A percentile compares a stretch with the other conserved stretches of the same genome.
Conservation (phyloP, 2,329 filamentous ascomycete genomes). For the Sphaerulina musiva region DNA sequence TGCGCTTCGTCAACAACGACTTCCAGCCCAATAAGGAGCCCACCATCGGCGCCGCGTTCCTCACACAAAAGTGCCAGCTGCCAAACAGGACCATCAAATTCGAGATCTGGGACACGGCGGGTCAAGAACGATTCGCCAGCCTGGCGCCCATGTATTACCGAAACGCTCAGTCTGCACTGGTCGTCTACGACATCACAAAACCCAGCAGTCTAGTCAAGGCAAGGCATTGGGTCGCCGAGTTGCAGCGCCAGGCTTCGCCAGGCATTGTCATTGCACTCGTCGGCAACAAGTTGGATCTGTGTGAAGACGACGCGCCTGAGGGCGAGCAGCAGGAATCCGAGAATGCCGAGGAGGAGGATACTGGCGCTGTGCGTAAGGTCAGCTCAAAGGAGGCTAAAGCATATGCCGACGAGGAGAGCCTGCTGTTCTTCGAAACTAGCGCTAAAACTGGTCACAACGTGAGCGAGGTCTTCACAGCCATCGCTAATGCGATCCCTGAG, state of each 20-base stretch:
- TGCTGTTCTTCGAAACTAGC: slow-evolving; percentile 96
- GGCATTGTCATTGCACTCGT: slow-evolving; percentile 96
- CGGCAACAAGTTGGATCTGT: slow-evolving; percentile 90
- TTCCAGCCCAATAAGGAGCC: slow-evolving; percentile 99
- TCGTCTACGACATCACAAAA: slow-evolving; percentile 98
- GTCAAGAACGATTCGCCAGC: slow-evolving; percentile 93
- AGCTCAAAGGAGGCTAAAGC: slow-evolving; percentile 83
- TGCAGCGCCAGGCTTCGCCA: slow-evolving; percentile 90
- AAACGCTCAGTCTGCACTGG: slow-evolving; percentile 93
- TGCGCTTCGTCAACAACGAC: slow-evolving; percentile 98
- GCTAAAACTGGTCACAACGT: slow-evolving; percentile 96
- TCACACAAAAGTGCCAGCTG: slow-evolving; percentile 97
- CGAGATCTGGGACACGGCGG: slow-evolving; percentile 93
- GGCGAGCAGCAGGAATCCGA: slow-evolving; percentile 43
- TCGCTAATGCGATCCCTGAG: slow-evolving; percentile 96
- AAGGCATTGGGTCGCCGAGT: slow-evolving; percentile 96
- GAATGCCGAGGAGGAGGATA: slow-evolving; percentile 40
- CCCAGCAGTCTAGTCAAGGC: slow-evolving; percentile 91
- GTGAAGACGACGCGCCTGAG: slow-evolving; percentile 45
- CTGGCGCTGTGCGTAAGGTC: slow-evolving; percentile 71
- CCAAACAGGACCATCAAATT: slow-evolving; percentile 70
- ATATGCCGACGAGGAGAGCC: slow-evolving; percentile 88
- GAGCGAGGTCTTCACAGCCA: slow-evolving; percentile 92
- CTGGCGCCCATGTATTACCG: slow-evolving; percentile 99
- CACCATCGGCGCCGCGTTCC: slow-evolving; percentile 95